phyloP scores from a whole-genome alignment of 495 filamentous ascomycete species.

The Delitschia confertaspora region DNA sequence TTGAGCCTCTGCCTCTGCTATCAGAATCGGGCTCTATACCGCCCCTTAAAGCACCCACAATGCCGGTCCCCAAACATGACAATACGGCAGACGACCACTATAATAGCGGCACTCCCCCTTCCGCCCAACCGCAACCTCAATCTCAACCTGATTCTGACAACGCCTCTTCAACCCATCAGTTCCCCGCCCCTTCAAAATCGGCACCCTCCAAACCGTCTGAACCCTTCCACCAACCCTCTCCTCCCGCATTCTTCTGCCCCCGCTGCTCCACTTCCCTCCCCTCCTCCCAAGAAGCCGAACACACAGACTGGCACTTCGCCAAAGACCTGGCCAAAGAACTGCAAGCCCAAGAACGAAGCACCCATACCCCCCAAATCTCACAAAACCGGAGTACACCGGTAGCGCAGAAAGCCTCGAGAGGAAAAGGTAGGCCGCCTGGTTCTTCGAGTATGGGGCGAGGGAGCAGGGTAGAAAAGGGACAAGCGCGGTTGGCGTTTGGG shows the following conservation, averaged over 20 bases:
- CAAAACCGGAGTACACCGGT: neutral
- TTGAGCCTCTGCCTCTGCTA: conserved; percentile 3
- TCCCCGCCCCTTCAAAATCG: neutral
- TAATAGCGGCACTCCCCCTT: conserved; percentile 13
- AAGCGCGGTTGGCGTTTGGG: conserved; percentile 35
- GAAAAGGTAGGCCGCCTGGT: conserved; percentile 20
- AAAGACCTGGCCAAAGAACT: conserved; percentile 75
- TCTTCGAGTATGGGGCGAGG: conserved; percentile 6
- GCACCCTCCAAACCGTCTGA: neutral
- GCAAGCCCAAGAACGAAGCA: conserved; percentile 46
- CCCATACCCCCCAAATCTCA: neutral
- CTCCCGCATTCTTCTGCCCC: conserved; percentile 47
- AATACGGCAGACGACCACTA: conserved; percentile 3
- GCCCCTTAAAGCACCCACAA: neutral
- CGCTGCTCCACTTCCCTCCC: conserved; percentile 55
- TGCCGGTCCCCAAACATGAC: neutral
- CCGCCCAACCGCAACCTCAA: conserved; percentile 17
- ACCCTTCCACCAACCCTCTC: neutral
- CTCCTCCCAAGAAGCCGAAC: conserved; percentile 56
- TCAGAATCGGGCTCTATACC: neutral
- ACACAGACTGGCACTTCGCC: conserved; percentile 94
- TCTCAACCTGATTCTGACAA: neutral
- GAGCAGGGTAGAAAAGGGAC: conserved; percentile 28
- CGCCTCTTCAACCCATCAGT: too few relatives aligned
- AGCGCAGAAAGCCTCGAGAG: conserved; percentile 15